These are phyloP conservation scores for Clavispora fructus DNA, from an alignment of 805 yeast species.

Conservation along the genomic window DNA sequence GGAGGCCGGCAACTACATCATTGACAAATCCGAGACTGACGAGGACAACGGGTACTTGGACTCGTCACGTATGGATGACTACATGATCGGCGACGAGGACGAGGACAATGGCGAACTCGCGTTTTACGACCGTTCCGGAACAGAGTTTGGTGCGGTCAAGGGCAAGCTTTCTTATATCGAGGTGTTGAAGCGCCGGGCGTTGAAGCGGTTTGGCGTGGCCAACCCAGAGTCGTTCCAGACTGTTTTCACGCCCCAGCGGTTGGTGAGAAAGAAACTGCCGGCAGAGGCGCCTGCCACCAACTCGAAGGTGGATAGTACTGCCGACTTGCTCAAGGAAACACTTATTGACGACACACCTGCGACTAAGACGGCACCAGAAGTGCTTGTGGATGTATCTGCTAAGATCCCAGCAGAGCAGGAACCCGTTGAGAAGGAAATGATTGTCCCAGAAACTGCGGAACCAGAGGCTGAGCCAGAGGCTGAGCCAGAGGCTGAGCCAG, in stretches of 20 bases:
- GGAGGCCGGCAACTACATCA: conserved; percentile 37
- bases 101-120: conserved; percentile 40
- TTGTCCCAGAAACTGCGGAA: not conserved
- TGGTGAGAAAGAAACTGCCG: conserved; percentile 5
- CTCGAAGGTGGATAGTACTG: conserved; percentile 19
- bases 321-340: conserved; percentile 38
- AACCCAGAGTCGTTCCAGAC: conserved; percentile 31
- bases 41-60: conserved; percentile 36
- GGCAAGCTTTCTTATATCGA: conserved; percentile 37
- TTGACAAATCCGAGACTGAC: conserved; percentile 28
- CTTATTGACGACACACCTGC: conserved; percentile 28
- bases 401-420: not conserved
- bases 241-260: conserved; percentile 31
- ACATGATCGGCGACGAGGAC: conserved; percentile 41
- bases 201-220: conserved; percentile 35
- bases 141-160: conserved; percentile 28
- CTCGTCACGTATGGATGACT: conserved; percentile 34
- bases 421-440: not conserved
- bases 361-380: not conserved
- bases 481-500: conserved; percentile 1
- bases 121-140: conserved; percentile 32
- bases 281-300: not conserved
- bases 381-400: not conserved
- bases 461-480: conserved; percentile 4
- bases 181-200: conserved; percentile 37